Evolutionary conservation across 768 basidiomycete species (phyloP), one percentile per base, ranked within the genome.

Genomic region (Mycena indigotica): DNA sequence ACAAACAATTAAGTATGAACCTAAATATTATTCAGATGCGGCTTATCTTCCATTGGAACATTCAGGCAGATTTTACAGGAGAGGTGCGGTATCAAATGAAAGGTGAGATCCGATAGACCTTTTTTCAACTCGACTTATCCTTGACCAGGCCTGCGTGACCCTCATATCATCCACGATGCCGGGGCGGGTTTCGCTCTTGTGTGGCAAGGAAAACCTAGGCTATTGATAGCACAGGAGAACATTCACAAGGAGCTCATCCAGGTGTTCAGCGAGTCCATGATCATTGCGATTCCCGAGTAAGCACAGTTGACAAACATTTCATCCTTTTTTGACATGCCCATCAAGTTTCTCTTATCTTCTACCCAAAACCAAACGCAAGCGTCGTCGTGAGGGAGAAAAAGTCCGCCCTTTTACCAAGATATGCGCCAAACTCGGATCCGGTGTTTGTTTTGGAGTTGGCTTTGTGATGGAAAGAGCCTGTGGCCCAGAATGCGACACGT

Each of bases 101-200:
- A 84, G 93, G 93, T 90, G 40, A 52, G 70, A 60, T 16, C 24
- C 26, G 28, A 5, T 39, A 29, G 21, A 25, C 30, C 32, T 55
- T 35, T 50, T 2, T 39, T 12, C 24, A 17, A 57, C 26, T 46
- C 55, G 41, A 24, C 38, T 55, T 41, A 40, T 54, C 5, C 50
- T 57, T 54, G 21, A 51, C 4, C 50, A 95, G 95, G 95, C 50
- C 85, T 85, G 23, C 86, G 88, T 6, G 87, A 95, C 73, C 95
- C 95, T 1, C 88, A 93, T 65, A 73, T 80, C 25, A 74, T 91
- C 13, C 71, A 77, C 32, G 87, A 84, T 21, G 74, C 78, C 52
- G 95, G 94, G 2, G 88, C 94, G 28, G 95, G 95, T 1, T 95
- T 97, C 68, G 89, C 87, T 8, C 77, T 96, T 16, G 86, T 87